phyloP scores from a whole-genome alignment of 331 rosid species.

The Quercus lobata region DNA sequence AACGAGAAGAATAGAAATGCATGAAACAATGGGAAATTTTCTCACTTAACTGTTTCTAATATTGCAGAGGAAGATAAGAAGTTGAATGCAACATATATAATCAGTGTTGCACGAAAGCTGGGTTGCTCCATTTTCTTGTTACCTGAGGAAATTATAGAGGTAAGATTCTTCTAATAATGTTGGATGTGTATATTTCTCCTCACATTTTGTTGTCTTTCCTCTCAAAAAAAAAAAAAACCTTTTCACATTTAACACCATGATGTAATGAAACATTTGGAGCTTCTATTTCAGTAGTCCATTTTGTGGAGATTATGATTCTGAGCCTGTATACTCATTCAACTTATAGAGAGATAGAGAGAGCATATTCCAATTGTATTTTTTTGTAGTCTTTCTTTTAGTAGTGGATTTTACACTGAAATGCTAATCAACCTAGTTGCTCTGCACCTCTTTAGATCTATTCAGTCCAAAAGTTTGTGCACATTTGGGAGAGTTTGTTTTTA shows the following conservation, averaged over 20 bases:
- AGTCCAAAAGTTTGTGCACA: not conserved
- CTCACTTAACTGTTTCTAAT: slow-evolving; percentile 15
- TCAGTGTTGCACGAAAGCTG: slow-evolving; percentile 99
- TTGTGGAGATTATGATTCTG: not conserved
- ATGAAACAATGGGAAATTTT: slow-evolving; percentile 12
- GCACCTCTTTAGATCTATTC: not conserved
- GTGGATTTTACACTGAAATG: not conserved
- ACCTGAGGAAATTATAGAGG: slow-evolving; percentile 97
- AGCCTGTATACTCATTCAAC: not conserved
- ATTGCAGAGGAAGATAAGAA: slow-evolving; percentile 92
- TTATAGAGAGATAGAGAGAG: not conserved
- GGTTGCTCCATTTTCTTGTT: slow-evolving; percentile 97
- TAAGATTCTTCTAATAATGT: slow-evolving; percentile 17
- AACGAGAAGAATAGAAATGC: slow-evolving; percentile 7
- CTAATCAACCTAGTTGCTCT: not conserved
- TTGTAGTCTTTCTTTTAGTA: not conserved
- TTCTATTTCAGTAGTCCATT: not conserved
- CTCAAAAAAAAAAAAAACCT: no score
- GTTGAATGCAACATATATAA: slow-evolving; percentile 88
- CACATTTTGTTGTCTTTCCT: no score
- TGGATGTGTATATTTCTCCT: not conserved
- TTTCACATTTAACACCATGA: not conserved
- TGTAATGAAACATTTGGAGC: not conserved
- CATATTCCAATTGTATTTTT: not conserved
- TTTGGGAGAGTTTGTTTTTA: no score